These are phyloP conservation scores for Fusarium odoratissimum DNA, from an alignment of 2,329 filamentous ascomycete genomes.

Conservation along the genomic window DNA sequence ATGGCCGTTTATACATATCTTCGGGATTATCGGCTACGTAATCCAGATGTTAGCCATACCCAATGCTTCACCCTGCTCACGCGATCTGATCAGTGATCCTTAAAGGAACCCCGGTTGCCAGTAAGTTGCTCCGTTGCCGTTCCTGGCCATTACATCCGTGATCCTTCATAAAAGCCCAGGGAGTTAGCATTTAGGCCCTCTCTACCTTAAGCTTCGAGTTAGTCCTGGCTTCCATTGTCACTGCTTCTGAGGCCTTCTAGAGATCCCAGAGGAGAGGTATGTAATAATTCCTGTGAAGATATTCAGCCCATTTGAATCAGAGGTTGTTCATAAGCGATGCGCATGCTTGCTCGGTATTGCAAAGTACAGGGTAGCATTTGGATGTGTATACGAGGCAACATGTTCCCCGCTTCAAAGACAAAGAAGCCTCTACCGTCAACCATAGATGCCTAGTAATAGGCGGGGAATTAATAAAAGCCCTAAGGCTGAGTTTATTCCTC, in stretches of 20 bases:
- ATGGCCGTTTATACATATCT: not conserved
- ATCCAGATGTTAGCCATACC: fast-evolving
- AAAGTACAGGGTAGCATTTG: not conserved
- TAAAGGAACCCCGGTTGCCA: not conserved
- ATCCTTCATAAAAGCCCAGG: not conserved
- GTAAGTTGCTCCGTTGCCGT: not conserved
- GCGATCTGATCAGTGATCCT: not conserved
- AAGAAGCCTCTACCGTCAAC: not conserved
- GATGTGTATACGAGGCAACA: not conserved
- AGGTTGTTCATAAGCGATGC: not conserved
- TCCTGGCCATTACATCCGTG: too few relatives aligned
- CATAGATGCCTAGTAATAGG: fast-evolving
- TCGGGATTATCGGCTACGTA: not conserved
- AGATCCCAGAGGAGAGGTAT: too few relatives aligned
- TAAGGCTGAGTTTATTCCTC: not conserved
- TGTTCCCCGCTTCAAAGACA: not conserved
- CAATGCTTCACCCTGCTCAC: not conserved
- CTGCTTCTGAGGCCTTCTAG: too few relatives aligned
- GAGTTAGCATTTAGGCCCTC: not conserved
- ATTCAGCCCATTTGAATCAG: not conserved
- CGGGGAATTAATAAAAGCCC: not conserved
- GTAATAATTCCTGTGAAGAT: too few relatives aligned
- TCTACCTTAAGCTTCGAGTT: not conserved
- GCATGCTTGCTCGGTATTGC: not conserved
- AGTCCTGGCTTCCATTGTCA: not conserved